phyloP scores from a whole-genome alignment of 192 early-diverging fungal species.

The Podila horticola region DNA sequence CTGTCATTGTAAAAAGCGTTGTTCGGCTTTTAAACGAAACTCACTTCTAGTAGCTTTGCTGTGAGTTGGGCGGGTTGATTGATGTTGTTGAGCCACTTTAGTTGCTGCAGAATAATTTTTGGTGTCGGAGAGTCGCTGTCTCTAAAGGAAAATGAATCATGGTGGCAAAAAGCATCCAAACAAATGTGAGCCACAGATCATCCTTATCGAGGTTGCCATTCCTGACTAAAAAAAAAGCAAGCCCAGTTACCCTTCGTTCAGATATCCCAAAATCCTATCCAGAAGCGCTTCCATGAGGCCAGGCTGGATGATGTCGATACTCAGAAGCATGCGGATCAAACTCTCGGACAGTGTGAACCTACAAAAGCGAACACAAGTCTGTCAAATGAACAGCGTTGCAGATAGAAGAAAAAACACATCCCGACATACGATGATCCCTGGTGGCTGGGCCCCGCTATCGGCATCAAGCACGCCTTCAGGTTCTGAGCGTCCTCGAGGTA shows the following conservation, averaged over 20 bases:
- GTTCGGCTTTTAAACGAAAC: too few species aligned
- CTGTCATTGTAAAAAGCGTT: too few species aligned
- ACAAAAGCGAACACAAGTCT: neutral
- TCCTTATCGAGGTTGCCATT: slow-evolving; percentile 11
- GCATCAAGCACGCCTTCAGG: slow-evolving; percentile 32
- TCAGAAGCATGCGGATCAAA: slow-evolving; percentile 67
- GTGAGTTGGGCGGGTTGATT: slow-evolving; percentile 68
- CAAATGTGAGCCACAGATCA: too few species aligned
- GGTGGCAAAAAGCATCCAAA: neutral
- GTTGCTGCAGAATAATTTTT: slow-evolving; percentile 73
- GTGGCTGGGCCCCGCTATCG: slow-evolving; percentile 7
- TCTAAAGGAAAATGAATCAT: slow-evolving; percentile 28
- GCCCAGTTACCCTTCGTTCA: slow-evolving; percentile 39
- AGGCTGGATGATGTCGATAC: slow-evolving; percentile 69
- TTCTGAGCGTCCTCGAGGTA: slow-evolving; percentile 31
- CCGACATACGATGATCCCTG: slow-evolving; percentile 22
- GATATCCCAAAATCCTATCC: slow-evolving; percentile 48
- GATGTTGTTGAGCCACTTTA: slow-evolving; percentile 82
- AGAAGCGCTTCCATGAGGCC: slow-evolving; percentile 70
- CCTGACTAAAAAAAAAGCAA: slow-evolving; percentile 56
- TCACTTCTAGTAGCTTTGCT: slow-evolving; percentile 72
- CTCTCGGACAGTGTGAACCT: slow-evolving; percentile 57
- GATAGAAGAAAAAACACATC: neutral
- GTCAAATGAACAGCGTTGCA: neutral
- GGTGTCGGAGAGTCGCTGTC: slow-evolving; percentile 60